Evolutionary conservation across 2,329 filamentous ascomycete genomes (phyloP).

Genomic region (Mycosphaerella sp.): DNA sequence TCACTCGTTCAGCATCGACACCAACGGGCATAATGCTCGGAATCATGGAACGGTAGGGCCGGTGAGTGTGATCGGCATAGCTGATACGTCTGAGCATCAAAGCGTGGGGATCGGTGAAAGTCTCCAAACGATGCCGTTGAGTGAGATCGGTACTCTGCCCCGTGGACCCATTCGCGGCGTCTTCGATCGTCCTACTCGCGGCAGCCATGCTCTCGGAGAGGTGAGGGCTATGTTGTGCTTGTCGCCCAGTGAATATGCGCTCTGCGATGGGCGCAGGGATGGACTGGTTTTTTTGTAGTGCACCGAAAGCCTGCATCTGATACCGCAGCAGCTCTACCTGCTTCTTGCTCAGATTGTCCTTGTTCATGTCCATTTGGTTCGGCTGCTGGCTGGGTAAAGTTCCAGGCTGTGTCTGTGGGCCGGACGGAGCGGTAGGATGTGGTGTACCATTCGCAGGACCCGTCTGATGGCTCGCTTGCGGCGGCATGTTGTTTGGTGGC

Average conservation of each 20-base stretch:
- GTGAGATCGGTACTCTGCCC: conserved; percentile 33
- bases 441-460: conserved; percentile 17
- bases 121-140: conserved; percentile 55
- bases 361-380: conserved; percentile 17
- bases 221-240: conserved; percentile 47
- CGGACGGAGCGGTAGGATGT: conserved; percentile 11
- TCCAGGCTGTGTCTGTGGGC: conserved; percentile 20
- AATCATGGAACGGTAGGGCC: conserved; percentile 70
- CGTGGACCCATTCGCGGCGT: conserved; percentile 39
- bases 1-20: conserved; percentile 76
- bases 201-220: conserved; percentile 38
- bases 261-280: conserved; percentile 74
- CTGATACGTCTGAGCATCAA: conserved; percentile 56
- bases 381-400: conserved; percentile 19
- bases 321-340: conserved; percentile 72
- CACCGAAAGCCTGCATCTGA: conserved; percentile 88
- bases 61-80: conserved; percentile 70
- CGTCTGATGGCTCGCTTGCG: conserved; percentile 20
- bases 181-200: conserved; percentile 48
- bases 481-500: conserved; percentile 20
- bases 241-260: conserved; percentile 68
- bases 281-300: conserved; percentile 78
- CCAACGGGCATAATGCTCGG: conserved; percentile 85
- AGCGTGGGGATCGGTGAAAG: conserved; percentile 66
- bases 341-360: conserved; percentile 56